Evolutionary conservation across 108 stramenopile genomes (phyloP).

Genomic region (Skeletonema menzelii): DNA sequence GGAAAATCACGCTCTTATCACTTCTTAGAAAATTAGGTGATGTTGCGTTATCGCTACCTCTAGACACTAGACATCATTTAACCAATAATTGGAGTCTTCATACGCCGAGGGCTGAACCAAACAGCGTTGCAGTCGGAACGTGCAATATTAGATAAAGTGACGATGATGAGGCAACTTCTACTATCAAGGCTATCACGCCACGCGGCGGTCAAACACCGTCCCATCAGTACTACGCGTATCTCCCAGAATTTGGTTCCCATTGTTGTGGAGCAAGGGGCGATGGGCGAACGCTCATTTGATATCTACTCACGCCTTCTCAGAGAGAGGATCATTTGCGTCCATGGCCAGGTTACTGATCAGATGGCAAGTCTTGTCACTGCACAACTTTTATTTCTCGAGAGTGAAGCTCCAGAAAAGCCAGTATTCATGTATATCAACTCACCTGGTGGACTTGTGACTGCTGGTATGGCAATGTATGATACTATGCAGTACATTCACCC

Average conservation of each 20-base stretch:
- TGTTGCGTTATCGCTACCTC: too few relatives aligned
- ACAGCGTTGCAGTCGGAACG: neutral
- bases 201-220: slow-evolving; percentile 4
- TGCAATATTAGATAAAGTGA: too few relatives aligned
- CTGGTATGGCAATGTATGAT: slow-evolving; percentile 95
- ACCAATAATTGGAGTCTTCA: neutral
- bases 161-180: neutral
- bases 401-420: slow-evolving; percentile 85
- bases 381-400: slow-evolving; percentile 93
- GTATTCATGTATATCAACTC: slow-evolving; percentile 95
- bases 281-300: slow-evolving; percentile 93
- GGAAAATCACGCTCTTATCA: too few relatives aligned
- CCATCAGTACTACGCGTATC: slow-evolving; percentile 22
- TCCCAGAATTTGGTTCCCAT: slow-evolving; percentile 37
- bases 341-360: slow-evolving; percentile 91
- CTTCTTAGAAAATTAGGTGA: too few relatives aligned
- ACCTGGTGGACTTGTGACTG: slow-evolving; percentile 92
- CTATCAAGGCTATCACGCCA: neutral
- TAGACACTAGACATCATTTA: too few relatives aligned
- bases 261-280: slow-evolving; percentile 44
- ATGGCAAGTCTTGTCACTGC: slow-evolving; percentile 93
- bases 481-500: slow-evolving; percentile 97
- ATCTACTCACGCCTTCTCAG: slow-evolving; percentile 95
- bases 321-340: slow-evolving; percentile 94
- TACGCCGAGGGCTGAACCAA: neutral